Percentiles rank a stretch among this genome's conserved stretches.
These are phyloP conservation scores for Geotrichum candidum DNA, from an alignment of 1,139 yeast genomes.

Conservation along the genomic window DNA sequence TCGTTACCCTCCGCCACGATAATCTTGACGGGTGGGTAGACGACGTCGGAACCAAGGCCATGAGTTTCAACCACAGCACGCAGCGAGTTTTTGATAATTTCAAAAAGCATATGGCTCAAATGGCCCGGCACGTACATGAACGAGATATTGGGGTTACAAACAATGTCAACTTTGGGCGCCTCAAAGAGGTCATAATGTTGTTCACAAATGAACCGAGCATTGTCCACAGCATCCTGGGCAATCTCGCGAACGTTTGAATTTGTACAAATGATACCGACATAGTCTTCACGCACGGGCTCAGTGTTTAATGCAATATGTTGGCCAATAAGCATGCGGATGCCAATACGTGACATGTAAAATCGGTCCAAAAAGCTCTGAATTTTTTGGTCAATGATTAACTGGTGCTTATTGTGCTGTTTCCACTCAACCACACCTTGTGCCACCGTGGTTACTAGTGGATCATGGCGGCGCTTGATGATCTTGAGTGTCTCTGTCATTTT, in stretches of 20 bases:
- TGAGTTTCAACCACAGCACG: slow-evolving; percentile 81
- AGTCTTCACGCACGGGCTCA: slow-evolving; percentile 49
- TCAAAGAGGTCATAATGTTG: slow-evolving; percentile 80
- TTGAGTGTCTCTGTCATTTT: slow-evolving; percentile 59
- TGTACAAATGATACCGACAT: slow-evolving; percentile 82
- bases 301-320: slow-evolving; percentile 79
- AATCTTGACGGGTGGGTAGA: slow-evolving; percentile 80
- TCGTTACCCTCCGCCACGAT: slow-evolving; percentile 89
- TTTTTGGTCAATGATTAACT: slow-evolving; percentile 41
- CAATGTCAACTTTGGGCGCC: slow-evolving; percentile 72
- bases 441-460: slow-evolving; percentile 88
- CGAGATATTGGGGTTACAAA: slow-evolving; percentile 61
- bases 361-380: slow-evolving; percentile 75
- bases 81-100: slow-evolving; percentile 73
- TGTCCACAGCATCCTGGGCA: slow-evolving; percentile 79
- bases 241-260: slow-evolving; percentile 73
- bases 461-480: slow-evolving; percentile 76
- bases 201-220: slow-evolving; percentile 80
- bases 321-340: slow-evolving; percentile 83
- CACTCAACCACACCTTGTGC: slow-evolving; percentile 92
- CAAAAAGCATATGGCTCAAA: slow-evolving; percentile 80
- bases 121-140: slow-evolving; percentile 92
- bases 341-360: slow-evolving; percentile 81
- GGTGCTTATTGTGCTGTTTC: slow-evolving; percentile 41
- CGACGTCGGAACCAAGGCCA: slow-evolving; percentile 47